Percentiles rank a stretch among this genome's conserved stretches.
Conservation (phyloP, 2,329 filamentous ascomycete species). For the Colletotrichum gigasporum region DNA sequence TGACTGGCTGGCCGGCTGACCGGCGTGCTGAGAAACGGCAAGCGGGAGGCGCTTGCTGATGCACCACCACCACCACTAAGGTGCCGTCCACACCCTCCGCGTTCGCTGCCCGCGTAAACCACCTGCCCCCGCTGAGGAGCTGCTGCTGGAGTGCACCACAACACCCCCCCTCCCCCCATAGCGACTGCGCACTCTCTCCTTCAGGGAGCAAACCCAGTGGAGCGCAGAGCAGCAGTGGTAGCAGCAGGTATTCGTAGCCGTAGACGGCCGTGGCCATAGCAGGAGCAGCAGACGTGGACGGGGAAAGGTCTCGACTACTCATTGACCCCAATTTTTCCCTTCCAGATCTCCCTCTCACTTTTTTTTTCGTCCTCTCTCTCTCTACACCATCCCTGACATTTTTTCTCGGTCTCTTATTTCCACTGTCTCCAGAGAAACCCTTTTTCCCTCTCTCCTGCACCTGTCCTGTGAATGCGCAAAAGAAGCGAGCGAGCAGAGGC, state of each 20-base stretch:
- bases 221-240: neutral
- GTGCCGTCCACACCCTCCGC: neutral
- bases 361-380: slow-evolving; percentile 24
- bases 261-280: neutral
- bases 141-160: neutral
- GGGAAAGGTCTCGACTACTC: slow-evolving; percentile 21
- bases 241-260: neutral
- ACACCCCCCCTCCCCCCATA: neutral
- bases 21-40: slow-evolving; percentile 10
- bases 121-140: neutral
- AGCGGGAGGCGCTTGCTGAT: slow-evolving; percentile 20
- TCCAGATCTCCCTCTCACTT: slow-evolving; percentile 21
- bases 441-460: neutral
- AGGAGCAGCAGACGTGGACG: neutral
- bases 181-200: neutral
- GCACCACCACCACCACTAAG: neutral
- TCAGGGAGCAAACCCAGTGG: neutral
- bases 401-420: slow-evolving; percentile 11
- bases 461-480: neutral
- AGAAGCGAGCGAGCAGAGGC: neutral
- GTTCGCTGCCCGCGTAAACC: too few species aligned
- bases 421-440: neutral
- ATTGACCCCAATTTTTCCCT: slow-evolving; percentile 29
- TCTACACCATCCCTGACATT: slow-evolving; percentile 26
- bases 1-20: neutral